These are phyloP conservation scores for Gracilariopsis chorda DNA, from an alignment of 23 red algal species.

Conservation along the genomic window DNA sequence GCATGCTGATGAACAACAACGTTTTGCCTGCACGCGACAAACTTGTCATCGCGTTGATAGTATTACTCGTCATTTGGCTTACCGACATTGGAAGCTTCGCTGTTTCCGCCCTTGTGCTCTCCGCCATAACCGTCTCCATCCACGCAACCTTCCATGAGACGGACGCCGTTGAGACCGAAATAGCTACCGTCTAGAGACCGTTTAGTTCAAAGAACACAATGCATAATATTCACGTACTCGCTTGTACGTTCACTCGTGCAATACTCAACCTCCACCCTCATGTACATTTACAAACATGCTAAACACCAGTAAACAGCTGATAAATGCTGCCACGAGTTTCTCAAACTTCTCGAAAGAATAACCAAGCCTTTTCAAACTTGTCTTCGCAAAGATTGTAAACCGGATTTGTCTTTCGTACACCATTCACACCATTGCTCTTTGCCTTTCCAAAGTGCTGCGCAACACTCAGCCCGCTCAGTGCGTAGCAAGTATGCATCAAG, in stretches of 20 bases:
- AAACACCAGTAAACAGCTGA: not conserved
- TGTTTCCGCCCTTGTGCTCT: not conserved
- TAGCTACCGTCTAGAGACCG: constrained; percentile 37
- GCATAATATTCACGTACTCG: no score
- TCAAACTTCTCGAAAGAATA: constrained; percentile 26
- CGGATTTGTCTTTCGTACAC: not conserved
- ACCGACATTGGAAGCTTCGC: constrained; percentile 27
- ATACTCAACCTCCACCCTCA: no score
- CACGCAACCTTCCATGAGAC: constrained; percentile 52
- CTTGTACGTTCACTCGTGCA: no score
- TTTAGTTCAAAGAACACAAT: no score
- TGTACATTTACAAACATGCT: not conserved
- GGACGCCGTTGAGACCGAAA: constrained; percentile 40
- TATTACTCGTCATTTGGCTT: constrained; percentile 51
- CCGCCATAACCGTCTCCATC: constrained; percentile 9
- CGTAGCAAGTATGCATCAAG: constrained; percentile 97
- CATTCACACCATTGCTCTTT: not conserved
- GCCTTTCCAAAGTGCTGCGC: constrained; percentile 69
- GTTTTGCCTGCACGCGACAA: not conserved
- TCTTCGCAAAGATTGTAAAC: constrained; percentile 40
- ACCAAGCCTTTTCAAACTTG: constrained; percentile 29
- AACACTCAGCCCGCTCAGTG: constrained; percentile 84
- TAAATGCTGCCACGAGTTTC: no score
- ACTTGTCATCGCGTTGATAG: not conserved
- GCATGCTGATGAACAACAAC: not conserved